Percentiles rank a stretch among this genome's conserved stretches.
Evolutionary conservation across 2,329 filamentous ascomycete species (phyloP).

Genomic region (Hypoxylon sp.): DNA sequence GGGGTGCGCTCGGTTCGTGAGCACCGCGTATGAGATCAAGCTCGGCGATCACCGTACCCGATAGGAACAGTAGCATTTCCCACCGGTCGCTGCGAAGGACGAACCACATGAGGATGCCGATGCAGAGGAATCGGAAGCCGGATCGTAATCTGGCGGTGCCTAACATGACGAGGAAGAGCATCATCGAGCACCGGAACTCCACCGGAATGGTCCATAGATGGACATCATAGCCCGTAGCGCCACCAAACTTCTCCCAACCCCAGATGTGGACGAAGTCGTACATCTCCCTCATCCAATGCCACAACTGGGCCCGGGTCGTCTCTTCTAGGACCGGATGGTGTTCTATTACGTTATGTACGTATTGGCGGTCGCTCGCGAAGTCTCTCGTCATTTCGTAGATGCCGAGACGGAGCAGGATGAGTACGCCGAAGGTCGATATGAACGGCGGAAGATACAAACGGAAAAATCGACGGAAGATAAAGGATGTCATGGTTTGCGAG

Average conservation of each 20-base stretch:
- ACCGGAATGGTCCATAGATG: constrained; percentile 71
- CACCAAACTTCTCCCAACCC: constrained; percentile 57
- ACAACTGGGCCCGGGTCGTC: constrained; percentile 51
- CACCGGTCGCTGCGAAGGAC: constrained; percentile 58
- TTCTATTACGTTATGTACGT: constrained; percentile 59
- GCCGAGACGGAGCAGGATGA: constrained; percentile 54
- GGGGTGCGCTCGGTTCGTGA: constrained; percentile 44
- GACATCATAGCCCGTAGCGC: constrained; percentile 61
- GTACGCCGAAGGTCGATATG: constrained; percentile 58
- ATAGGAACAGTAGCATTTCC: constrained; percentile 64
- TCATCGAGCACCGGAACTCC: constrained; percentile 65
- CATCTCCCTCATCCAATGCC: constrained; percentile 58
- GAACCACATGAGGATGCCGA: constrained; percentile 54
- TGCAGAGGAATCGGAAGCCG: constrained; percentile 52
- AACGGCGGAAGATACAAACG: constrained; percentile 61
- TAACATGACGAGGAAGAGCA: constrained; percentile 62
- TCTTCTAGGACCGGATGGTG: constrained; percentile 53
- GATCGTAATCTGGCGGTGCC: constrained; percentile 57
- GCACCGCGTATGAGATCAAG: constrained; percentile 59
- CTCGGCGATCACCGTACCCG: constrained; percentile 64
- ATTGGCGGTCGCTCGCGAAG: constrained; percentile 54
- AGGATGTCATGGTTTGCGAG: constrained; percentile 55
- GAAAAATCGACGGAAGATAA: constrained; percentile 60
- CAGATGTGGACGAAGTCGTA: constrained; percentile 60
- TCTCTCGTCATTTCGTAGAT: constrained; percentile 58